Percentiles rank a stretch among this genome's conserved stretches.
Conservation (phyloP, 2,329 filamentous ascomycete genomes). For the Colletotrichum lindemuthianum region DNA sequence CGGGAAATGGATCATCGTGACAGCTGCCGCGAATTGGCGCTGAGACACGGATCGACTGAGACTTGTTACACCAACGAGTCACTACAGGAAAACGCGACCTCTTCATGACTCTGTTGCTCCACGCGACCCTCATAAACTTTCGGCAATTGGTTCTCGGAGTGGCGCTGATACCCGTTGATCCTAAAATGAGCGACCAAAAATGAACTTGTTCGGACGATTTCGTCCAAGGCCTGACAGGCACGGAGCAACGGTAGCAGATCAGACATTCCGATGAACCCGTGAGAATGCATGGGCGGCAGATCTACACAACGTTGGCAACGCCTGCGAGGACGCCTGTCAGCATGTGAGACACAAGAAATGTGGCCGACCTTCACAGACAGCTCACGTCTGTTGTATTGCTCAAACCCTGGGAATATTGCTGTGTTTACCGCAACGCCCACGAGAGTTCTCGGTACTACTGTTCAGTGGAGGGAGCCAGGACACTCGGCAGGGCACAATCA, state of each 20-base stretch:
- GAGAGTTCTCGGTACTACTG: too few species aligned
- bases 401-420: neutral
- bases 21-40: conserved; percentile 17
- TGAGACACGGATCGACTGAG: conserved; percentile 25
- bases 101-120: neutral
- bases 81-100: neutral
- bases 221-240: neutral
- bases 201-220: conserved; percentile 21
- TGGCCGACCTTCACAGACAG: too few species aligned
- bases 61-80: conserved; percentile 25
- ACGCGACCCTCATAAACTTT: too few species aligned
- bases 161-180: neutral
- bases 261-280: conserved; percentile 11
- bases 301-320: neutral
- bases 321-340: too few species aligned
- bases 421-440: neutral
- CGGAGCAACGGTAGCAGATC: conserved; percentile 24
- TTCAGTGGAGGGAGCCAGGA: conserved; percentile 1
- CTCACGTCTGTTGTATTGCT: too few species aligned
- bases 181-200: neutral
- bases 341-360: too few species aligned
- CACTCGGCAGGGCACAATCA: conserved; percentile 23
- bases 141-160: too few species aligned
- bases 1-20: conserved; percentile 17
- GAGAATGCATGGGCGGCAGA: conserved; percentile 13